A percentile compares a stretch with the other conserved stretches of the same genome.
phyloP scores from a whole-genome alignment of 148 eudicot species.

The Rhododendron mucronatum region DNA sequence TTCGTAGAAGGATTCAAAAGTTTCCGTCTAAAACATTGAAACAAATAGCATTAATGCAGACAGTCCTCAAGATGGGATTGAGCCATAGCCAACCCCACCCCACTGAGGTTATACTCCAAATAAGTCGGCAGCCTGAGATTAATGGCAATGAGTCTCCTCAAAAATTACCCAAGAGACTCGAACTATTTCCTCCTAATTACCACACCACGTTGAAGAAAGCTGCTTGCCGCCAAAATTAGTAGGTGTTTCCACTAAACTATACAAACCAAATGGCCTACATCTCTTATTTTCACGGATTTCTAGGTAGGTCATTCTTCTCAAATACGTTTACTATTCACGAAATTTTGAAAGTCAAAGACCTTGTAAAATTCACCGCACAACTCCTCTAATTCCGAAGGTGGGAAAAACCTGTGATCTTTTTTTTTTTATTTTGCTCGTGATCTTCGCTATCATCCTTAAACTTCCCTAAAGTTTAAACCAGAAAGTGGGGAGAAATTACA shows the following conservation, averaged over 20 bases:
- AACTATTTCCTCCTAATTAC: neutral
- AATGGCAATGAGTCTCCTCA: neutral
- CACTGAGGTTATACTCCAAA: neutral
- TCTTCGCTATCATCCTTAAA: neutral
- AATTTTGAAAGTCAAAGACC: neutral
- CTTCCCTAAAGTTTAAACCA: too few species aligned
- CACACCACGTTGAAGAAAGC: neutral
- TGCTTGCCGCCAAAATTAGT: neutral
- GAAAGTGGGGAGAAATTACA: neutral
- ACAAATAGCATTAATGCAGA: neutral
- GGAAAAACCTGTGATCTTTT: neutral
- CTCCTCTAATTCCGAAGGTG: neutral
- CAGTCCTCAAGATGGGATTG: neutral
- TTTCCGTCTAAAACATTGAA: too few species aligned
- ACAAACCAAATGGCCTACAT: too few species aligned
- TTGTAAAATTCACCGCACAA: neutral
- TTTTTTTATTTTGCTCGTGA: neutral
- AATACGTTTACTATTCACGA: neutral
- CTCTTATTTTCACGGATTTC: too few species aligned
- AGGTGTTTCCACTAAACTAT: neutral
- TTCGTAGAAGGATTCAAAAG: too few species aligned
- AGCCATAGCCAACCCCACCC: neutral
- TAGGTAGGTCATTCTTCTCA: too few species aligned
- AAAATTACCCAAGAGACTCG: neutral
- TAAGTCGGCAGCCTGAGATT: neutral